These are phyloP conservation scores for Fusarium oxysporum DNA, from an alignment of 2,329 filamentous ascomycete species.

Conservation along the genomic window DNA sequence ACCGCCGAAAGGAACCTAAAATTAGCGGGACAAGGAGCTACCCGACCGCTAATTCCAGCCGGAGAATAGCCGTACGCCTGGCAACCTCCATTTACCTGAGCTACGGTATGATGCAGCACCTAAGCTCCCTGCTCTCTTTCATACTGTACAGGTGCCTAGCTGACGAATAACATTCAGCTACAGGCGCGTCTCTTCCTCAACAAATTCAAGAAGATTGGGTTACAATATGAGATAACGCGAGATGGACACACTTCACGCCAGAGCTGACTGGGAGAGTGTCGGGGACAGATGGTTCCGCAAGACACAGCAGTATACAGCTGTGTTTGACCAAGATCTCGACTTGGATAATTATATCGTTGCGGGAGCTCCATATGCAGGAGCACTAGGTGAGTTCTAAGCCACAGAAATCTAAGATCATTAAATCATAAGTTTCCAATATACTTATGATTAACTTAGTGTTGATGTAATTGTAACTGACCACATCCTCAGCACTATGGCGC, in stretches of 20 bases:
- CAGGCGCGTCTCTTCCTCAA: background rate
- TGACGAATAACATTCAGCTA: conserved; percentile 18
- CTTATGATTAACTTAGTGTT: conserved; percentile 16
- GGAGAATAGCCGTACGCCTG: conserved; percentile 48
- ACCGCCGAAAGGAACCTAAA: conserved; percentile 21
- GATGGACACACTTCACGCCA: conserved; percentile 73
- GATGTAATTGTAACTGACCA: conserved; percentile 14
- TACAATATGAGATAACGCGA: conserved; percentile 49
- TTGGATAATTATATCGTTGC: conserved; percentile 93
- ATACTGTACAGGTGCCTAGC: conserved; percentile 25
- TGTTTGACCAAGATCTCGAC: conserved; percentile 94
- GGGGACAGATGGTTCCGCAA: conserved; percentile 97
- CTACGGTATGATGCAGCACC: conserved; percentile 26
- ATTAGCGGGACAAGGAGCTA: conserved; percentile 23
- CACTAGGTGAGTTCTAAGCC: conserved; percentile 75
- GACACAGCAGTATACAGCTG: conserved; percentile 88
- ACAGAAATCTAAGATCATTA: background rate
- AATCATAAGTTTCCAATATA: conserved; percentile 1
- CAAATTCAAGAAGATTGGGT: background rate
- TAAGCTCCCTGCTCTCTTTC: conserved; percentile 18
- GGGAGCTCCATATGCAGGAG: conserved; percentile 92
- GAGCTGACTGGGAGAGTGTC: conserved; percentile 93
- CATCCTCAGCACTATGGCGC: conserved; percentile 80
- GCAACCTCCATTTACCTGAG: conserved; percentile 27
- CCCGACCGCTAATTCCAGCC: conserved; percentile 43